phyloP scores from a whole-genome alignment of 2,329 filamentous ascomycete species.

The Aspergillus pseudoterreus region DNA sequence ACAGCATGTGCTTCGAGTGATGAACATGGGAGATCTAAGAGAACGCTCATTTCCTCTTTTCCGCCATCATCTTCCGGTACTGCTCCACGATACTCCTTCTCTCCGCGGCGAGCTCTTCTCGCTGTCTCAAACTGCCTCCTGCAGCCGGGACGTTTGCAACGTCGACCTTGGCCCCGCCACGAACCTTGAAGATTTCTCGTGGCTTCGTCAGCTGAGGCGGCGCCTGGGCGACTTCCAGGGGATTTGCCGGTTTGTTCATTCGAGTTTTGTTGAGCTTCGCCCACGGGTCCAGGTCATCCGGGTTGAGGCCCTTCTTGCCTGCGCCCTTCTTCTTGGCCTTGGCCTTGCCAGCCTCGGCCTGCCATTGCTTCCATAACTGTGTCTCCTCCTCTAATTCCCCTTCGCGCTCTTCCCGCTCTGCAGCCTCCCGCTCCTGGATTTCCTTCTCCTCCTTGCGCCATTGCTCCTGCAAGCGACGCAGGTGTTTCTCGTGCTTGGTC shows the following conservation, averaged over 20 bases:
- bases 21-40: neutral
- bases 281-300: slow-evolving; percentile 72
- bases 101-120: slow-evolving; percentile 69
- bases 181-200: slow-evolving; percentile 62
- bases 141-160: slow-evolving; percentile 66
- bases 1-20: neutral
- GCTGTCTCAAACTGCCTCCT: slow-evolving; percentile 66
- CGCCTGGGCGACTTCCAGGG: slow-evolving; percentile 60
- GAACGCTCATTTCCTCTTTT: slow-evolving; percentile 36
- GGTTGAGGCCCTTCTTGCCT: slow-evolving; percentile 41
- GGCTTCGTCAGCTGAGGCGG: slow-evolving; percentile 68
- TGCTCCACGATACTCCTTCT: slow-evolving; percentile 68
- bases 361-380: slow-evolving; percentile 61
- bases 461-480: slow-evolving; percentile 57
- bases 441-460: slow-evolving; percentile 55
- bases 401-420: slow-evolving; percentile 66
- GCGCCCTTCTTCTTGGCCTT: slow-evolving; percentile 46
- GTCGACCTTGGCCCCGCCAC: slow-evolving; percentile 61
- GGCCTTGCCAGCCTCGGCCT: slow-evolving; percentile 51
- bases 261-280: slow-evolving; percentile 61
- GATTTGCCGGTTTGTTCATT: slow-evolving; percentile 31
- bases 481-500: slow-evolving; percentile 80
- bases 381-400: slow-evolving; percentile 61
- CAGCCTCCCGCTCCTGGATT: slow-evolving; percentile 70
- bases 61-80: slow-evolving; percentile 68